A percentile compares a stretch with the other conserved stretches of the same genome.
Conservation (phyloP, 169 alveolate species). For the Plasmodium reichenowi region DNA sequence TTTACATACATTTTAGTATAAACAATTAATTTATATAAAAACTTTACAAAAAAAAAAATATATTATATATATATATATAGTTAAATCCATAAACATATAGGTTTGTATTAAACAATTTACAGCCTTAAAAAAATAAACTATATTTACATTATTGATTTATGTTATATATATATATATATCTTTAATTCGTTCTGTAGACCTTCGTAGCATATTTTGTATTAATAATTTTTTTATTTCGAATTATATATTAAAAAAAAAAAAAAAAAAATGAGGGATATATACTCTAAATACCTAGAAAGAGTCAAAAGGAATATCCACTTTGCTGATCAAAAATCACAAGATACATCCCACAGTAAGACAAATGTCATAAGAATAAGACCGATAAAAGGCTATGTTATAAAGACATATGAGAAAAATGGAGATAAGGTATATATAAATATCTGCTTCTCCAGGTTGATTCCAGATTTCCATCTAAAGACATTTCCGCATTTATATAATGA, state of each 20-base stretch:
- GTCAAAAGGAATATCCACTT: conserved; percentile 31
- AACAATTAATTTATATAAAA: too few relatives aligned
- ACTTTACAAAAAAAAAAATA: too few relatives aligned
- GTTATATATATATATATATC: too few relatives aligned
- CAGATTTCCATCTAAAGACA: conserved; percentile 70
- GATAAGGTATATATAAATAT: conserved; percentile 73
- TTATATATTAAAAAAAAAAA: neutral
- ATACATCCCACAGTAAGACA: conserved; percentile 27
- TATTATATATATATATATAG: too few relatives aligned
- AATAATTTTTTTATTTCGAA: neutral
- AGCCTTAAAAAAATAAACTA: too few relatives aligned
- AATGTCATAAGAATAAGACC: conserved; percentile 68
- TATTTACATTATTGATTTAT: too few relatives aligned
- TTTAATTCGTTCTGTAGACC: too few relatives aligned
- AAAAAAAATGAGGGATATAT: conserved; percentile 28
- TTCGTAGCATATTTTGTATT: neutral
- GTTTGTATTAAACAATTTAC: too few relatives aligned
- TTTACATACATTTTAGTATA: too few relatives aligned
- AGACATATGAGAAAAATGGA: conserved; percentile 72
- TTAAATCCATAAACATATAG: too few relatives aligned
- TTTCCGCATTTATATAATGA: conserved; percentile 53
- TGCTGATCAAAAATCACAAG: conserved; percentile 19
- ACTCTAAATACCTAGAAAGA: conserved; percentile 6
- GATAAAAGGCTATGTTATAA: conserved; percentile 76
- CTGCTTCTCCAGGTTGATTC: conserved; percentile 55